Evolutionary conservation across 2,329 filamentous ascomycete species (phyloP), one percentile per base, ranked within the genome.

Genomic region (Aspergillus arachidicola): DNA sequence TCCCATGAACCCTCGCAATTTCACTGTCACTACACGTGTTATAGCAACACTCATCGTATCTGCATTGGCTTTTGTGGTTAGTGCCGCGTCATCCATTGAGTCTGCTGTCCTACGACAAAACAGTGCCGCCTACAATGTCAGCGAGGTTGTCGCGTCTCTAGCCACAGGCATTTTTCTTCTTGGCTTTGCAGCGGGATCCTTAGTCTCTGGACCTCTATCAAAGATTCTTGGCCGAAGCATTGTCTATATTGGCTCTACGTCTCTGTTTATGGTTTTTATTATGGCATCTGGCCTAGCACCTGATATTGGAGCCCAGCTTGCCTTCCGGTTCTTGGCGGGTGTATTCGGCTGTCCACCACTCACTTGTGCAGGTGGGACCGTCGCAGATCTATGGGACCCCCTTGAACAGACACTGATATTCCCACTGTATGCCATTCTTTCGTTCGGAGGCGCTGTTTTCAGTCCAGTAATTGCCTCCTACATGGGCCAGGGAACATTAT

Each of bases 271-370:
- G 68, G 73, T 83, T 50, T 86, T 81, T 59, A 76, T 85, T 56
- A 78, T 85, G 70, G 84, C 79, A 0, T 75, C 78, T 0, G 84
- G 73, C 0, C 70, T 85, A 19, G 75, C 82, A 1, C 82, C 81
- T 0, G 83, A 80, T 19, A 79, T 86, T 62, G 79, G 76, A 0
- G 79, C 78, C 1, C 82, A 84, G 57, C 71, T 86, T 2, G 76
- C 77, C 1, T 85, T 84, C 58, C 79, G 83, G 1, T 84, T 83
- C 61, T 67, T 86, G 2, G 81, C 83, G 2, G 83, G 83, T 2
- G 71, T 83, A 43, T 84, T 82, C 59, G 81, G 70, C 62, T 79
- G 73, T 60, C 82, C 78, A 38, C 83, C 76, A 26, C 74, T 78
- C 64, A 82, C 73, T 57, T 84, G 71, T 64, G 80, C 79, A 10